phyloP scores from a whole-genome alignment of 1,284 basidiomycete genomes.

The Ganoderma lingzhi region DNA sequence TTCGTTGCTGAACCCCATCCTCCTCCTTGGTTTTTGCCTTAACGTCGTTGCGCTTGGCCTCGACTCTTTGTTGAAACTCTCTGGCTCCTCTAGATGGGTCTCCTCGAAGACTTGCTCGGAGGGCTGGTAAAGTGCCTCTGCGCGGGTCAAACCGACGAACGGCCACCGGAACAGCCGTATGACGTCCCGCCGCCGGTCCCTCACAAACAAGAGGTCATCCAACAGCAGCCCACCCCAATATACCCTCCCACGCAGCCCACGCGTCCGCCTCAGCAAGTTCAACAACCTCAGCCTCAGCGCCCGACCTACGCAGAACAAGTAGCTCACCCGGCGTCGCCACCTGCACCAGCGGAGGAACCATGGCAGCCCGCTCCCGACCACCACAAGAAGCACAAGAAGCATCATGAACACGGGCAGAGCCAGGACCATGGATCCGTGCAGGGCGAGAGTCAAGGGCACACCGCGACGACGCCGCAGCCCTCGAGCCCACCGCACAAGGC shows the following conservation, averaged over 20 bases:
- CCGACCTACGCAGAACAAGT: constrained; percentile 26
- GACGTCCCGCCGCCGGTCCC: constrained; percentile 30
- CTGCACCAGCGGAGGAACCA: constrained; percentile 15
- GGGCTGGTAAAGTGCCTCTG: constrained; percentile 39
- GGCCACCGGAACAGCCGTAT: constrained; percentile 16
- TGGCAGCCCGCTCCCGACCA: constrained; percentile 23
- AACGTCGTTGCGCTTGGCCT: neutral
- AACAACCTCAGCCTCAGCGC: constrained; percentile 18
- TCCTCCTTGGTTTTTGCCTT: neutral
- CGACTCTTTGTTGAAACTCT: neutral
- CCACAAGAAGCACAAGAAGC: constrained; percentile 29
- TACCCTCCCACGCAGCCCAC: constrained; percentile 29
- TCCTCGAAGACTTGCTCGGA: constrained; percentile 31
- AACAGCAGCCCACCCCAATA: constrained; percentile 33
- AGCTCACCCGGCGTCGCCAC: constrained; percentile 17
- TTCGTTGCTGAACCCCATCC: neutral
- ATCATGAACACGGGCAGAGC: constrained; percentile 3
- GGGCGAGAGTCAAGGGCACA: constrained; percentile 7
- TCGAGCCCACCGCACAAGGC: constrained; percentile 19
- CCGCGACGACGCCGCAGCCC: constrained; percentile 14
- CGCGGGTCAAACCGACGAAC: constrained; percentile 29
- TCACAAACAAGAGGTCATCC: constrained; percentile 18
- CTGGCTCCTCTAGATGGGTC: constrained; percentile 28
- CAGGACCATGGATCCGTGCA: neutral
- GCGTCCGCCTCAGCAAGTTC: constrained; percentile 22